Evolutionary conservation across 164 flowering plant genomes (phyloP).

Genomic region (Litsea cubeba): DNA sequence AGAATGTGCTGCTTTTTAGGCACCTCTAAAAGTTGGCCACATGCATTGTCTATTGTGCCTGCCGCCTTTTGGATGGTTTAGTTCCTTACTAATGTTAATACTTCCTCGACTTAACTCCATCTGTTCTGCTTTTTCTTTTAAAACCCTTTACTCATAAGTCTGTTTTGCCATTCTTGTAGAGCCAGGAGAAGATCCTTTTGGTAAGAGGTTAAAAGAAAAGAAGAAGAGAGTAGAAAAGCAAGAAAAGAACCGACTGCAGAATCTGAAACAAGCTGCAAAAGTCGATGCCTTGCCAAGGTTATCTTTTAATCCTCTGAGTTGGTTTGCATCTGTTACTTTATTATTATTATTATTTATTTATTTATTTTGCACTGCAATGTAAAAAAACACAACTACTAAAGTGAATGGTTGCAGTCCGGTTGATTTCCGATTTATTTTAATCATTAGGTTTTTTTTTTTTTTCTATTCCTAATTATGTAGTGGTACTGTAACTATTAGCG

Average conservation of each 20-base stretch:
- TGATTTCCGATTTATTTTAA: too few relatives aligned
- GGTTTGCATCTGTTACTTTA: not conserved
- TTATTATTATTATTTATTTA: too few relatives aligned
- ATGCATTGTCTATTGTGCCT: too few relatives aligned
- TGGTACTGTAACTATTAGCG: too few relatives aligned
- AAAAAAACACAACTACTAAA: too few relatives aligned
- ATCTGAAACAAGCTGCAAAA: slow-evolving; percentile 52
- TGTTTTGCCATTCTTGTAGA: slow-evolving; percentile 31
- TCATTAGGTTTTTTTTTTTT: too few relatives aligned
- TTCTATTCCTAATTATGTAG: too few relatives aligned
- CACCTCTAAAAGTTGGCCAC: too few relatives aligned
- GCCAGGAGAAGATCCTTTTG: slow-evolving; percentile 87
- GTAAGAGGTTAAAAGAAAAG: slow-evolving; percentile 67
- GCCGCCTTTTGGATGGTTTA: too few relatives aligned
- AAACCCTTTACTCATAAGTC: not conserved
- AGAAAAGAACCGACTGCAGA: slow-evolving; percentile 70
- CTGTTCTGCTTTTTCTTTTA: not conserved
- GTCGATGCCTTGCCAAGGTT: slow-evolving; percentile 88
- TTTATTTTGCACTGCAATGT: too few relatives aligned
- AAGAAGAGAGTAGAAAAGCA: slow-evolving; percentile 74
- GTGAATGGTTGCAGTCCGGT: too few relatives aligned
- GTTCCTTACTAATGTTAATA: not conserved
- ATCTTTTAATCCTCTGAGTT: slow-evolving; percentile 1
- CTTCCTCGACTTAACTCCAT: not conserved
- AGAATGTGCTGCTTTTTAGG: too few relatives aligned